phyloP scores from a whole-genome alignment of 164 flowering plant genomes.

The Echeveria elegans region DNA sequence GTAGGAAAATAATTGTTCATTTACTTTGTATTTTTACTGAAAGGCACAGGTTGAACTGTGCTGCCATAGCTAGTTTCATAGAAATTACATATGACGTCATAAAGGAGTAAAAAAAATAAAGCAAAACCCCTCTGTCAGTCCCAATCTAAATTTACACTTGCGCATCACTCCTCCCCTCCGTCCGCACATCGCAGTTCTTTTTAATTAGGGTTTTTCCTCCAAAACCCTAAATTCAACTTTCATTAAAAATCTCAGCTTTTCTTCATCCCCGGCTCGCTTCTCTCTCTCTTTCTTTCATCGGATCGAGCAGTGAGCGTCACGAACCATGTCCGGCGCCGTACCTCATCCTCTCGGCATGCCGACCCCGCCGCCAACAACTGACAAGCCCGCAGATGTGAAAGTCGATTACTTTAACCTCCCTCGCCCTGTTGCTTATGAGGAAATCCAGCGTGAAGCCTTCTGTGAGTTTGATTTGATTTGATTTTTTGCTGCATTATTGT shows the following conservation, averaged over 20 bases:
- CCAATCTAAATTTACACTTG: too few relatives aligned
- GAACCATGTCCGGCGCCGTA: background rate
- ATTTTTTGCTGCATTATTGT: background rate
- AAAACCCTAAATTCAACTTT: background rate
- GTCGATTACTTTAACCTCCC: slow-evolving; percentile 69
- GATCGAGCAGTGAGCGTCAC: background rate
- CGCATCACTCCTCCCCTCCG: background rate
- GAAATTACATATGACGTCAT: too few relatives aligned
- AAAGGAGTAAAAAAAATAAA: too few relatives aligned
- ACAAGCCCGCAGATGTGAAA: slow-evolving; percentile 21
- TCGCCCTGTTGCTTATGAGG: slow-evolving; percentile 81
- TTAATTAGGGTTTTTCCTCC: background rate
- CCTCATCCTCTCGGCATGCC: background rate
- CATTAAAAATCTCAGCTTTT: background rate
- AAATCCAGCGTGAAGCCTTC: slow-evolving; percentile 79
- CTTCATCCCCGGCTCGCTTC: too few relatives aligned
- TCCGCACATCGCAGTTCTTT: background rate
- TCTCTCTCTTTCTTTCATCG: background rate
- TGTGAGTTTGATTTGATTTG: slow-evolving; percentile 25
- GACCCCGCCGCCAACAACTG: background rate
- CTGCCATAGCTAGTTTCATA: too few relatives aligned
- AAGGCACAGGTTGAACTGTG: too few relatives aligned
- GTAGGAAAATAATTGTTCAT: too few relatives aligned
- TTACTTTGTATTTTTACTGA: too few relatives aligned
- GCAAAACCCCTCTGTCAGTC: too few relatives aligned